Evolutionary conservation across 768 basidiomycete species (phyloP).

Genomic region (Psilocybe sp.): DNA sequence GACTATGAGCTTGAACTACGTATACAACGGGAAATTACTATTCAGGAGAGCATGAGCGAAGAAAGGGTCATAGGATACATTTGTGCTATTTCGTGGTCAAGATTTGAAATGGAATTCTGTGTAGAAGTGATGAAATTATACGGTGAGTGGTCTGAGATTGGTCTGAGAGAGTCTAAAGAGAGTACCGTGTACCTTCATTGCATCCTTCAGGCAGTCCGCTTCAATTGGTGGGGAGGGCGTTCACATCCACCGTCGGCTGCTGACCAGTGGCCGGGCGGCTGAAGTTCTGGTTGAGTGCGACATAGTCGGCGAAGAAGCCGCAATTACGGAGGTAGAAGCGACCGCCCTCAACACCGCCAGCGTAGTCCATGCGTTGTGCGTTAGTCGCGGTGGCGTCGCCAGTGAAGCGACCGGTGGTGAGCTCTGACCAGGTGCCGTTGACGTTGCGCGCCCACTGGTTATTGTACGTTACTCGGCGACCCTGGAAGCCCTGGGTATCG

Average conservation of each 20-base stretch:
- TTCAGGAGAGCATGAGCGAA: no score
- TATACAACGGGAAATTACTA: no score
- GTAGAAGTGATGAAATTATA: no score
- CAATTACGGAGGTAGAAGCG: slow-evolving; percentile 12
- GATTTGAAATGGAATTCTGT: no score
- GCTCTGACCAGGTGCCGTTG: slow-evolving; percentile 12
- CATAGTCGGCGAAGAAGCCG: slow-evolving; percentile 7
- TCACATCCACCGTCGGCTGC: slow-evolving; percentile 5
- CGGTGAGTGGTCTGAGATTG: no score
- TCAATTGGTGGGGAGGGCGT: slow-evolving; percentile 1
- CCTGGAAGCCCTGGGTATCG: slow-evolving; percentile 8
- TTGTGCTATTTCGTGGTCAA: no score
- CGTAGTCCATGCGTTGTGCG: slow-evolving; percentile 11
- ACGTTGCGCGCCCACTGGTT: slow-evolving; percentile 16
- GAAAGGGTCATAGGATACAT: no score
- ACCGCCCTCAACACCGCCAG: slow-evolving; percentile 4
- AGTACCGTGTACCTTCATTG: no score
- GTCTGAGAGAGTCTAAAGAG: no score
- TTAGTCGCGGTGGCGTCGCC: slow-evolving; percentile 7
- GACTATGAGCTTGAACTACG: no score
- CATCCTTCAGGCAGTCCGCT: not conserved
- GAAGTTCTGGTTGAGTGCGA: slow-evolving; percentile 6
- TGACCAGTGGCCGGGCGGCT: slow-evolving; percentile 4
- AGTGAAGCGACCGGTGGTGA: slow-evolving; percentile 8
- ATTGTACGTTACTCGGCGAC: slow-evolving; percentile 6